Evolutionary conservation across 306 rosid species (phyloP).

Genomic region (Mucuna pruriens): DNA sequence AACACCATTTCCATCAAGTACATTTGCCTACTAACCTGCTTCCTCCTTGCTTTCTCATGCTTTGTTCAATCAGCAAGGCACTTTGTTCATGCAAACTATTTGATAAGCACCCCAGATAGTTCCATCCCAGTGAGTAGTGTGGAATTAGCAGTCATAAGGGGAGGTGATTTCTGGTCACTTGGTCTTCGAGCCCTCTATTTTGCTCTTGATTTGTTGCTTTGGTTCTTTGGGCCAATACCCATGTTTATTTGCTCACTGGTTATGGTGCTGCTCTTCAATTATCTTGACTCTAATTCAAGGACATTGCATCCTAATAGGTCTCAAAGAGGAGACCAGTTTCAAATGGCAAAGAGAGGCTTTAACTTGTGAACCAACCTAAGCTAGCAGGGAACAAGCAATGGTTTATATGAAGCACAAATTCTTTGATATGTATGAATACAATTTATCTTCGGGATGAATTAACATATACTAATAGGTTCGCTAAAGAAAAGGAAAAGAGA

Average conservation of each 20-base stretch:
- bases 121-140: constrained; percentile 56
- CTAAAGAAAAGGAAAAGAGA: not conserved
- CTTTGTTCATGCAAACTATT: constrained; percentile 81
- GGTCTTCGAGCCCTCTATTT: constrained; percentile 80
- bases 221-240: constrained; percentile 94
- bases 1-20: constrained; percentile 62
- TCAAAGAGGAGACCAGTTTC: constrained; percentile 9
- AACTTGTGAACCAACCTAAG: constrained; percentile 19
- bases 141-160: constrained; percentile 71
- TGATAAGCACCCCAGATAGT: constrained; percentile 65
- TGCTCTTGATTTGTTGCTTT: constrained; percentile 69
- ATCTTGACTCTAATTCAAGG: constrained; percentile 66
- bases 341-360: constrained; percentile 3
- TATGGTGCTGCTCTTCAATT: constrained; percentile 55
- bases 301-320: constrained; percentile 46
- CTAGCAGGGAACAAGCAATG: not conserved
- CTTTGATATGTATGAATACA: not conserved
- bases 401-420: not conserved
- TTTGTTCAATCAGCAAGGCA: constrained; percentile 78
- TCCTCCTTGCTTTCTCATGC: constrained; percentile 74
- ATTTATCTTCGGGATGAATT: not conserved
- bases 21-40: constrained; percentile 61
- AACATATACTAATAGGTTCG: not conserved
- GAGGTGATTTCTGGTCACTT: constrained; percentile 77
- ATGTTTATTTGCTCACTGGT: constrained; percentile 64